Evolutionary conservation across 2,329 filamentous ascomycete genomes (phyloP).

Genomic region (Arthrocladium fulminans): DNA sequence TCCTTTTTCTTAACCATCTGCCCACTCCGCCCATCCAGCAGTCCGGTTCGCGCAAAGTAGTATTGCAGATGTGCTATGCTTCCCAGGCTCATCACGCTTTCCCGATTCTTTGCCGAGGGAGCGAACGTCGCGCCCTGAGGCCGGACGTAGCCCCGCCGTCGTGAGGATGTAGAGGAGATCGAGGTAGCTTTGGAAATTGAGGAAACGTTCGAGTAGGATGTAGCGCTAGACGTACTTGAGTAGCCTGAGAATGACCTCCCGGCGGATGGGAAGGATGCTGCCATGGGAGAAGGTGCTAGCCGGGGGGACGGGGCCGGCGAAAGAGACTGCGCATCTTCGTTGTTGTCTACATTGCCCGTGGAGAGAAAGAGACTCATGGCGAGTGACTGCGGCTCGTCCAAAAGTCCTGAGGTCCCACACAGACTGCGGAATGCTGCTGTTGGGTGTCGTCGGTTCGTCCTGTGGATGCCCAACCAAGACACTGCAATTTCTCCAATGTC

Average conservation of each 20-base stretch:
- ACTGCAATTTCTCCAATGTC: not conserved
- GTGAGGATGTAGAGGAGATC: constrained; percentile 29
- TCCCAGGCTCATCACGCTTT: constrained; percentile 91
- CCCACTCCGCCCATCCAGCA: constrained; percentile 87
- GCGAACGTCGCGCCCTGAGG: constrained; percentile 84
- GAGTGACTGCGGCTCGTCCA: not conserved
- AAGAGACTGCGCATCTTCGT: constrained; percentile 25
- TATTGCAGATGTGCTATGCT: constrained; percentile 97
- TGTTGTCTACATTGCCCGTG: constrained; percentile 5
- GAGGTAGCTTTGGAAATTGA: constrained; percentile 34
- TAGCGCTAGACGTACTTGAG: constrained; percentile 38
- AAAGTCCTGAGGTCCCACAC: no score
- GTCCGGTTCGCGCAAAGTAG: constrained; percentile 90
- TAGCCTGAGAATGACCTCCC: constrained; percentile 37
- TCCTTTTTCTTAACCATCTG: constrained; percentile 65
- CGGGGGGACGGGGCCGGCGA: constrained; percentile 31
- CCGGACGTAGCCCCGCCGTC: constrained; percentile 72
- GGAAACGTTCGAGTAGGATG: constrained; percentile 36
- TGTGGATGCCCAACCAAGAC: not conserved
- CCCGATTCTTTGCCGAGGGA: constrained; percentile 76
- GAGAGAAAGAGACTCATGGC: constrained; percentile 7
- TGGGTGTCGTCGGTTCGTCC: not conserved
- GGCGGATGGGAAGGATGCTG: constrained; percentile 35
- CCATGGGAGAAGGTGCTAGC: constrained; percentile 33
- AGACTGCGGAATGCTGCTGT: not conserved